Evolutionary conservation across 108 stramenopile genomes (phyloP).

Genomic region (Chaetoceros tenuissimus): DNA sequence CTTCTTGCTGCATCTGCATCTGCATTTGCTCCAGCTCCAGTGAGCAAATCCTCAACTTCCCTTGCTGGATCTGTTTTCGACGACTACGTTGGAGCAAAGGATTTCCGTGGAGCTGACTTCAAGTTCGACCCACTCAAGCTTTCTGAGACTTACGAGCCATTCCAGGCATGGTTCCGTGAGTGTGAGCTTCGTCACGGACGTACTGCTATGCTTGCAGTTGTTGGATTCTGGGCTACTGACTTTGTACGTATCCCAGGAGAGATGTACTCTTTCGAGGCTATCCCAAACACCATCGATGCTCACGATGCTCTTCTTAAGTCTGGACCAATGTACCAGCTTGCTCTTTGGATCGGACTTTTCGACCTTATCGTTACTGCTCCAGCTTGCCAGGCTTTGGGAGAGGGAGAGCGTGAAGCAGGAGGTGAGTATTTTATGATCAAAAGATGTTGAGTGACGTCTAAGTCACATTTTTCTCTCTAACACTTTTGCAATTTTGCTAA

Average conservation of each 20-base stretch:
- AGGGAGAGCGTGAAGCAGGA: constrained; percentile 69
- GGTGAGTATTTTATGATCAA: constrained; percentile 36
- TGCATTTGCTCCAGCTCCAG: constrained; percentile 46
- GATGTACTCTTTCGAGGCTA: constrained; percentile 60
- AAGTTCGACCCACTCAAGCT: constrained; percentile 62
- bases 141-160: constrained; percentile 49
- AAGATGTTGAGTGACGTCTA: constrained; percentile 3
- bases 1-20: constrained; percentile 48
- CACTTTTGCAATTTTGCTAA: constrained; percentile 8
- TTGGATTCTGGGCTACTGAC: constrained; percentile 78
- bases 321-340: constrained; percentile 70
- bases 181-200: constrained; percentile 82
- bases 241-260: constrained; percentile 85
- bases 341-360: constrained; percentile 59
- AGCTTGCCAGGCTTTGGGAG: constrained; percentile 53
- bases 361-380: constrained; percentile 48
- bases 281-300: constrained; percentile 73
- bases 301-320: constrained; percentile 53
- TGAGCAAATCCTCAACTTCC: constrained; percentile 17
- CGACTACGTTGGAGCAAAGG: constrained; percentile 26
- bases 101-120: constrained; percentile 46
- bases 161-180: constrained; percentile 79
- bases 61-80: constrained; percentile 37
- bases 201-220: constrained; percentile 81
- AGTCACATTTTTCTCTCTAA: background rate